These are phyloP conservation scores for Globisporangium emineosum DNA, from an alignment of 352 stramenopile genomes.

Conservation along the genomic window DNA sequence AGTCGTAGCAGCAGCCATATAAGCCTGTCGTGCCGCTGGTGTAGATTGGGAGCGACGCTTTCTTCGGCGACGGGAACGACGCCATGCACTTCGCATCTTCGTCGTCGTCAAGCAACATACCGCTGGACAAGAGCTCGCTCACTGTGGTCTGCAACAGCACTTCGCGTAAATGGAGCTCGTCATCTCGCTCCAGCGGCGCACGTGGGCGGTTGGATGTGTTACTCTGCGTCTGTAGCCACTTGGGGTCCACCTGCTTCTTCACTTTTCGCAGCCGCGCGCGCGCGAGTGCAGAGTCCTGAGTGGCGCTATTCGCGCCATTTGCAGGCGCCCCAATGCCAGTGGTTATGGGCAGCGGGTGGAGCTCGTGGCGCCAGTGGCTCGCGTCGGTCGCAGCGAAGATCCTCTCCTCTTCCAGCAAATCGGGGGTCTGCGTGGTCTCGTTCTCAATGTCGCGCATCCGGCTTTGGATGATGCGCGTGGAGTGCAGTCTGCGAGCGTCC, in stretches of 20 bases:
- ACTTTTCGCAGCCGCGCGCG: conserved; percentile 57
- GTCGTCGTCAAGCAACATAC: conserved; percentile 43
- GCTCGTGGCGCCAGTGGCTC: conserved; percentile 23
- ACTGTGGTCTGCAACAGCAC: conserved; percentile 31
- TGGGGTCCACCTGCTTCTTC: conserved; percentile 59
- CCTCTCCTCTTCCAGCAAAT: conserved; percentile 37
- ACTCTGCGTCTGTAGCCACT: conserved; percentile 54
- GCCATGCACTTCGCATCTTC: conserved; percentile 26
- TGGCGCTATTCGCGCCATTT: conserved; percentile 14
- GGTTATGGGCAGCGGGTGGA: conserved; percentile 9
- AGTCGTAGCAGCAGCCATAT: conserved; percentile 54
- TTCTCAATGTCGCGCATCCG: conserved; percentile 23
- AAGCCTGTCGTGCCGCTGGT: conserved; percentile 46
- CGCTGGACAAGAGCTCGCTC: conserved; percentile 32
- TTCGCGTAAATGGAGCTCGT: conserved; percentile 53
- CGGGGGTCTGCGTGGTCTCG: background rate
- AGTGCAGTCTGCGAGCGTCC: conserved; percentile 32
- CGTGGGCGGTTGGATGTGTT: conserved; percentile 50
- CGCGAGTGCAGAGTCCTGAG: conserved; percentile 28
- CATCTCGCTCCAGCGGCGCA: conserved; percentile 37
- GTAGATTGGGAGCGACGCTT: conserved; percentile 22
- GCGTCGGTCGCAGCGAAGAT: conserved; percentile 55
- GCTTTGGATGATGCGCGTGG: conserved; percentile 35
- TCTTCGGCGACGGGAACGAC: conserved; percentile 22
- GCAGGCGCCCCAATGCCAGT: background rate